Evolutionary conservation across 2,329 filamentous ascomycete species (phyloP).

Genomic region (Fusarium clavum): DNA sequence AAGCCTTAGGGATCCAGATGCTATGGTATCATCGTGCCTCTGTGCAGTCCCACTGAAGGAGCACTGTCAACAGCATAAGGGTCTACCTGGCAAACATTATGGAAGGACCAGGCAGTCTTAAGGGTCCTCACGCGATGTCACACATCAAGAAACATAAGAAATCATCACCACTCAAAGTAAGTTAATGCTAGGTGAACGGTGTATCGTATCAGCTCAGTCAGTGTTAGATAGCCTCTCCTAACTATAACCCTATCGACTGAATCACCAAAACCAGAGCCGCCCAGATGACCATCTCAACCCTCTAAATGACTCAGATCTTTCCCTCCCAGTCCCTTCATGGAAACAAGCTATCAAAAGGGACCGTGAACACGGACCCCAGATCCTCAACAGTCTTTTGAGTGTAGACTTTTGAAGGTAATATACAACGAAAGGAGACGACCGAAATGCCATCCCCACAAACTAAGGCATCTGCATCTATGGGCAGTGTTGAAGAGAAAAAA

Average conservation of each 20-base stretch:
- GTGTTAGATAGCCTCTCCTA: constrained; percentile 27
- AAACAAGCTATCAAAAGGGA: constrained; percentile 23
- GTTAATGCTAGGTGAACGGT: constrained; percentile 33
- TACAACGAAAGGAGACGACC: constrained; percentile 46
- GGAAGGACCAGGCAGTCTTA: constrained; percentile 4
- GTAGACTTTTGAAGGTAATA: constrained; percentile 48
- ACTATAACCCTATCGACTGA: constrained; percentile 18
- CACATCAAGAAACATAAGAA: constrained; percentile 10
- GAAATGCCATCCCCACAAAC: constrained; percentile 26
- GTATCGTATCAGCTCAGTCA: constrained; percentile 14
- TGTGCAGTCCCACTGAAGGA: background rate
- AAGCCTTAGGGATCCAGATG: constrained; percentile 1
- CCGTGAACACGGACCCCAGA: background rate
- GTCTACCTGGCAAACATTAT: background rate
- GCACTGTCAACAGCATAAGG: background rate
- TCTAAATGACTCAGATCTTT: constrained; percentile 1
- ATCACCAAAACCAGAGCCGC: constrained; percentile 28
- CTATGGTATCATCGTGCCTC: constrained; percentile 23
- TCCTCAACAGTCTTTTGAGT: constrained; percentile 44
- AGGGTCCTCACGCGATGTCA: constrained; percentile 9
- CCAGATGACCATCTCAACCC: constrained; percentile 15
- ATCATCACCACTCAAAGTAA: constrained; percentile 42
- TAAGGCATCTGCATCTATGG: constrained; percentile 33
- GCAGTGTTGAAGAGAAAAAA: constrained; percentile 17
- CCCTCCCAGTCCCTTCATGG: background rate